Base-by-base conservation (phyloP, 768 basidiomycete species). In the Hemileccinum impolitum region DNA sequence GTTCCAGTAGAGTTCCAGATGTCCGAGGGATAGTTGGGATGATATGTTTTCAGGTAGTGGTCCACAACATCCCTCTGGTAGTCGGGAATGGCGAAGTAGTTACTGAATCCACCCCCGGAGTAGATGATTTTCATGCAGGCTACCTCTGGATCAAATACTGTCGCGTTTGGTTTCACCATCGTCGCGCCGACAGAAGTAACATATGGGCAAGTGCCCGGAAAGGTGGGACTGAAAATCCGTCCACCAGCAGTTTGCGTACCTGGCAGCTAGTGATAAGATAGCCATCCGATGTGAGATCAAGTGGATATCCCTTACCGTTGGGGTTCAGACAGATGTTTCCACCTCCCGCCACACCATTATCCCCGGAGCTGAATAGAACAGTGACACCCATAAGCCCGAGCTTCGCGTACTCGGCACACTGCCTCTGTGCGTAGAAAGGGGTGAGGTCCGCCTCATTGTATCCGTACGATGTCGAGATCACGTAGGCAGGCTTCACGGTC, bases 131-230 rank as follows among this genome's bases (percentile, higher is more conserved):
- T 25, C 54, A 60, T 62, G 35, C 60, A 68, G 10, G 79, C 83
- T 28, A 77, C 69, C 61, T 87, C 84, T 5, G 84, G 83, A 6
- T 67, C 58, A 7, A 43, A 57, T 14, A 66, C 66, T 6, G 64
- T 69, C 3, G 59, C 43, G 30, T 66, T 66, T 4, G 68, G 62
- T 61, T 76, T 78, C 48, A 82, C 66, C 39, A 67, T 67, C 1
- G 72, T 75, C 1, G 72, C 62, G 11, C 79, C 78, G 34, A 80
- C 75, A 6, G 78, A 71, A 17, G 78, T 79, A 21, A 79, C 61
- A 44, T 72, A 79, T 1, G 78, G 77, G 53, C 78, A 79, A 1
- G 74, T 71, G 7, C 54, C 66, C 10, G 75, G 78, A 70, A 75
- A 80, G 6, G 63, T 56, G 12, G 83, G 82, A 46, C 78, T 79